Evolutionary conservation across 2,329 filamentous ascomycete species (phyloP).

Genomic region (Lomentospora prolificans): DNA sequence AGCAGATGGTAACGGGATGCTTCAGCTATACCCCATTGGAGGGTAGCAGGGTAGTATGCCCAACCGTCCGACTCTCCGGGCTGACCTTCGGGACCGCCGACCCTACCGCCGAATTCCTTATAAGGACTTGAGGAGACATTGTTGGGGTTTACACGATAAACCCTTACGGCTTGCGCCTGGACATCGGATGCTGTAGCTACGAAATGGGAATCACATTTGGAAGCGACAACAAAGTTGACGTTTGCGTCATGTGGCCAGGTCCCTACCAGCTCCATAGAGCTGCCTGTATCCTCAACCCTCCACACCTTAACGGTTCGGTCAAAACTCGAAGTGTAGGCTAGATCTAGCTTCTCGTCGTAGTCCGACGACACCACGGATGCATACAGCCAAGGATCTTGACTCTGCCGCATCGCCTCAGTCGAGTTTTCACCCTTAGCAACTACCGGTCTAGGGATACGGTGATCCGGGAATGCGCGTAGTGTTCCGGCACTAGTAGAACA

Average conservation of each 20-base stretch:
- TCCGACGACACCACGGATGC: constrained; percentile 54
- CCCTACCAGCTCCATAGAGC: constrained; percentile 27
- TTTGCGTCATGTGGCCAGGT: constrained; percentile 49
- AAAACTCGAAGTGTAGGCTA: constrained; percentile 51
- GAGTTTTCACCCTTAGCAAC: constrained; percentile 46
- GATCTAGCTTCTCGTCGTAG: constrained; percentile 33
- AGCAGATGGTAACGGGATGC: constrained; percentile 41
- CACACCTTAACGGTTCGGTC: constrained; percentile 53
- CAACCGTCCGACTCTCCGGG: constrained; percentile 31
- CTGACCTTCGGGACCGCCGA: constrained; percentile 11
- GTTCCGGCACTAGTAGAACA: constrained; percentile 36
- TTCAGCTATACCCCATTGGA: constrained; percentile 46
- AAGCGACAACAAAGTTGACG: constrained; percentile 53
- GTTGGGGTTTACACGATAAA: constrained; percentile 36
- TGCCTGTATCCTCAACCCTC: constrained; percentile 29
- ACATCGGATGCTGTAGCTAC: constrained; percentile 53
- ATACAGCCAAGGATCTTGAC: constrained; percentile 54
- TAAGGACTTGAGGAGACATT: constrained; percentile 28
- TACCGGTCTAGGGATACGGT: constrained; percentile 44
- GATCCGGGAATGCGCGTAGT: constrained; percentile 43
- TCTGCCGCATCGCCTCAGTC: constrained; percentile 44
- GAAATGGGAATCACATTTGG: constrained; percentile 33
- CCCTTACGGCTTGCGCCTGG: constrained; percentile 40
- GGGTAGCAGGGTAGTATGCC: constrained; percentile 54
- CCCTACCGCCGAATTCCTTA: constrained; percentile 18